Percentiles rank a stretch among this genome's conserved stretches.
phyloP scores from a whole-genome alignment of 2,329 filamentous ascomycete genomes.

The Penicillium sclerotigenum region DNA sequence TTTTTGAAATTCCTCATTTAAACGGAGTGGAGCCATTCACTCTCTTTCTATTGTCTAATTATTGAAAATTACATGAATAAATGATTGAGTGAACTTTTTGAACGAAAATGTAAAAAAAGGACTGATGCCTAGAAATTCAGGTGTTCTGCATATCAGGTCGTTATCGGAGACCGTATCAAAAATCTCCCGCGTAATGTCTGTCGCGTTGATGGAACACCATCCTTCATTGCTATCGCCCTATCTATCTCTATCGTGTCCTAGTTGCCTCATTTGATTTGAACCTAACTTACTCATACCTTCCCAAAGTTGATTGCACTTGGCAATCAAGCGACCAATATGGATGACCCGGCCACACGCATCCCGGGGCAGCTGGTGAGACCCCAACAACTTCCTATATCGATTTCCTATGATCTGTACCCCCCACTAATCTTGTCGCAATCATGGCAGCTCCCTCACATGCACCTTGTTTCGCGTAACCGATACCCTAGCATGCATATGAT shows the following conservation, averaged over 20 bases:
- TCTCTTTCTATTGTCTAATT: too few relatives aligned
- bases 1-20: too few relatives aligned
- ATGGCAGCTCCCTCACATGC: conserved; percentile 75
- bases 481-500: conserved; percentile 72
- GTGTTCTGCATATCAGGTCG: conserved; percentile 21
- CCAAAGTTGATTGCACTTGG: conserved; percentile 2
- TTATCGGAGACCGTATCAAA: conserved; percentile 23
- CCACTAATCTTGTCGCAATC: conserved; percentile 12
- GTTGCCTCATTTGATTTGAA: conserved; percentile 7
- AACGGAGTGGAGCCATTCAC: background rate
- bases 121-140: conserved; percentile 19
- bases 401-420: background rate
- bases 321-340: conserved; percentile 37
- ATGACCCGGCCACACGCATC: conserved; percentile 47
- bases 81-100: background rate
- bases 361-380: conserved; percentile 45
- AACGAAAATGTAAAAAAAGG: background rate
- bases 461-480: conserved; percentile 78
- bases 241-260: conserved; percentile 12
- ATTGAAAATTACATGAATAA: too few relatives aligned
- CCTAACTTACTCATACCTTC: background rate
- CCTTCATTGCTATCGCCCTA: background rate
- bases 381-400: conserved; percentile 2
- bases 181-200: conserved; percentile 40
- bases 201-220: conserved; percentile 14